Evolutionary conservation across 2,329 filamentous ascomycete species (phyloP), one percentile per base, ranked within the genome.

Genomic region (Teratosphaeria viscida): DNA sequence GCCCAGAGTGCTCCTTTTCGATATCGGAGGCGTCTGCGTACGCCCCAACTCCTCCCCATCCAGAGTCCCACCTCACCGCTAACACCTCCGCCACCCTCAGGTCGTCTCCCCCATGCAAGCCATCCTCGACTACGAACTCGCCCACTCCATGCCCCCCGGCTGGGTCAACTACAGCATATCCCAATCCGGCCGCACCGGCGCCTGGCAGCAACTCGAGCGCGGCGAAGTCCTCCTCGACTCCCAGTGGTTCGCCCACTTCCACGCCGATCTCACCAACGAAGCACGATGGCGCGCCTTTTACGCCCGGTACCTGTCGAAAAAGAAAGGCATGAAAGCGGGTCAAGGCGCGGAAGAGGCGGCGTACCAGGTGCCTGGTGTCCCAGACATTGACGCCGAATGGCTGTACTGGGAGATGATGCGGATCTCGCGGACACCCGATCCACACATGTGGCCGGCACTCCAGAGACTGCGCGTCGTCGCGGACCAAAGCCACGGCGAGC

Each of bases 11-110:
- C 77, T 95, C 35, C 79, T 99, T 26, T 97, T 97, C 73, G 94
- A 99, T 75, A 94, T 99, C 66, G 94, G 94, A 47, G 94, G 94
- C 63, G 94, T 99, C 67, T 95, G 90, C 81, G 92, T 96, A 87
- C 32, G 39, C 57, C 37, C 23, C 55, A 5, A 1, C 16, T 49
- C 3, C 16, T 19, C 7, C 43, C 14, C 43, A 49, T 49, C 23
- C 59, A 52, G 39, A 55, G 37, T 49, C 26, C 1, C 32, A 57
- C 52, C 23, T 54, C 37, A 7, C 7, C 26, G 27, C 5, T 49
- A 19, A 53, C 7, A 5, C 11, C 10, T 12, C 23, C 26, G n/a
- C 35, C 16, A 34, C 3, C 27, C 26, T 8, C 65, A 95, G 92
- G 90, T 96, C 58, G 79, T 88, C 27, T 96, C 91, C 1, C 94